Evolutionary conservation across 768 basidiomycete genomes (phyloP).

Genomic region (Phanerodontia chrysosporium): DNA sequence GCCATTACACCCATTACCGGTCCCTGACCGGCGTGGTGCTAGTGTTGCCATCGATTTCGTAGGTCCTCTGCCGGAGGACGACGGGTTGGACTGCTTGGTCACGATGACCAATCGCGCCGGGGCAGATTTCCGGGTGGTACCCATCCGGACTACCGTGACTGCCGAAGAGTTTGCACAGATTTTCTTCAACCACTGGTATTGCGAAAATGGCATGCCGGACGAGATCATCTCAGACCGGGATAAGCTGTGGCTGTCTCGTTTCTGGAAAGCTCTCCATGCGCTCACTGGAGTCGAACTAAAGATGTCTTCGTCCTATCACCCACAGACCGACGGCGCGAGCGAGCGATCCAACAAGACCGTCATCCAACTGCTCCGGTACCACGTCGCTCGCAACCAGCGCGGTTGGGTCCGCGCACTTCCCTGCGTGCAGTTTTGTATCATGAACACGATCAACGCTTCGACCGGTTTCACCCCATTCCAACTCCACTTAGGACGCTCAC

Average conservation of each 20-base stretch:
- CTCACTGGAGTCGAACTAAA: conserved; percentile 24
- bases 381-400: conserved; percentile 17
- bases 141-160: conserved; percentile 2
- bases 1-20: conserved; percentile 21
- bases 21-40: conserved; percentile 15
- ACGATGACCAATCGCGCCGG: conserved; percentile 19
- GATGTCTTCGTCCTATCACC: conserved; percentile 32
- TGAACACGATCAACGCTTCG: conserved; percentile 18
- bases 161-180: conserved; percentile 16
- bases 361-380: conserved; percentile 18
- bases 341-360: conserved; percentile 28
- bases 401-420: conserved; percentile 14
- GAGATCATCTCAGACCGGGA: conserved; percentile 16
- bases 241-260: conserved; percentile 27
- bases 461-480: conserved; percentile 22
- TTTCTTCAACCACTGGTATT: conserved; percentile 27
- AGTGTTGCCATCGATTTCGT: conserved; percentile 28
- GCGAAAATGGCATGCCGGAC: conserved; percentile 22
- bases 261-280: conserved; percentile 28
- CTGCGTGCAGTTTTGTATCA: conserved; percentile 19
- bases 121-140: conserved; percentile 11
- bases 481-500: conserved; percentile 15
- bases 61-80: conserved; percentile 25
- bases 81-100: conserved; percentile 22
- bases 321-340: conserved; percentile 32